A percentile compares a stretch with the other conserved stretches of the same genome.
These are phyloP conservation scores for Arthrobotrys sinensis DNA, from an alignment of 2,329 filamentous ascomycete species.

Conservation along the genomic window DNA sequence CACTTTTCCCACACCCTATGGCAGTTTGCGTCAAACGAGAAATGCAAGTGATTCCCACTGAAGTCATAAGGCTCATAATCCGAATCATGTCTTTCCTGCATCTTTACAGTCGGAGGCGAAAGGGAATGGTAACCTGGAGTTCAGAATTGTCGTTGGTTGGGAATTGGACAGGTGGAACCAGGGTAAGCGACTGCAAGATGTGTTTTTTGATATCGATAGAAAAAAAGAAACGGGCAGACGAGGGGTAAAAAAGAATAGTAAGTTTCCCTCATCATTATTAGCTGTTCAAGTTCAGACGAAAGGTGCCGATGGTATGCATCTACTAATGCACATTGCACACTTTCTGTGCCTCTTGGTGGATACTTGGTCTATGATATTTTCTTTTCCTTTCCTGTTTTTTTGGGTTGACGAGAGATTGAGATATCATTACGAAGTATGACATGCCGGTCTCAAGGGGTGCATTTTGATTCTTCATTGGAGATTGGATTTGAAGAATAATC, in stretches of 20 bases:
- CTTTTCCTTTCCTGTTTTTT: conserved; percentile 25
- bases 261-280: conserved; percentile 14
- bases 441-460: conserved; percentile 37
- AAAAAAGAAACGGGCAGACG: conserved; percentile 37
- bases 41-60: conserved; percentile 22
- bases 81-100: conserved; percentile 30
- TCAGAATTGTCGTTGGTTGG: conserved; percentile 15
- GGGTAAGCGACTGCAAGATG: conserved; percentile 47
- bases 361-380: conserved; percentile 27
- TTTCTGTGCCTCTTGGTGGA: conserved; percentile 8
- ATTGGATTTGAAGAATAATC: conserved; percentile 31
- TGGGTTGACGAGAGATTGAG: conserved; percentile 18
- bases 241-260: conserved; percentile 37
- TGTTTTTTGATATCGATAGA: conserved; percentile 54
- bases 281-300: conserved; percentile 59
- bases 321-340: conserved; percentile 39
- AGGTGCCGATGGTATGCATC: conserved; percentile 56
- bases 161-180: conserved; percentile 19
- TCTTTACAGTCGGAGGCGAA: conserved; percentile 29
- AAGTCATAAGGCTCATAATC: conserved; percentile 7
- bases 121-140: conserved; percentile 18
- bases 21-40: conserved; percentile 4
- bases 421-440: conserved; percentile 26
- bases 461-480: conserved; percentile 23
- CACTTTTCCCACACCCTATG: conserved; percentile 7